Conservation (phyloP, 768 basidiomycete genomes). For the Phylloporus rhodoxanthus region DNA sequence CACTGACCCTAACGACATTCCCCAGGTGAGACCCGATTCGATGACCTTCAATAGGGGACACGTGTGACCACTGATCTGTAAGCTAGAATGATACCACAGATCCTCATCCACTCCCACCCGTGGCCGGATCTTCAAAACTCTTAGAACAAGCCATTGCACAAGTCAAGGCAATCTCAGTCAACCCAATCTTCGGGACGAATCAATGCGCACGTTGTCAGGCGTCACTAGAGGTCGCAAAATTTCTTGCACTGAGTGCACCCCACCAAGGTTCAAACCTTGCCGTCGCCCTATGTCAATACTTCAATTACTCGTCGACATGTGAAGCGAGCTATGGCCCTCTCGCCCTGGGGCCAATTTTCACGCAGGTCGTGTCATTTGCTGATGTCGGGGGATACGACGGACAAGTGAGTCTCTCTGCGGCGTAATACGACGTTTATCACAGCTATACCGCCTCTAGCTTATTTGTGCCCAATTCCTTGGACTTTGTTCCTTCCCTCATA, state of each 20-base stretch:
- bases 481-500: constrained; percentile 51
- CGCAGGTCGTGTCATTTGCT: constrained; percentile 67
- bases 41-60: too few relatives aligned
- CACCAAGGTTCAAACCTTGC: constrained; percentile 52
- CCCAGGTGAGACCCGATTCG: constrained; percentile 36
- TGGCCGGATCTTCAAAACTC: constrained; percentile 41
- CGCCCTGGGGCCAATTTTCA: constrained; percentile 53
- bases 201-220: constrained; percentile 58
- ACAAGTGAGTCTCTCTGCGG: constrained; percentile 38
- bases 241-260: constrained; percentile 59
- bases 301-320: constrained; percentile 50
- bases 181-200: constrained; percentile 47
- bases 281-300: constrained; percentile 54
- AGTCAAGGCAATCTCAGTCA: constrained; percentile 49
- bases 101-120: constrained; percentile 61
- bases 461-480: constrained; percentile 56
- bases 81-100: constrained; percentile 50
- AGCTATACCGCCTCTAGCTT: constrained; percentile 31
- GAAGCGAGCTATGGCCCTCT: constrained; percentile 40
- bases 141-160: constrained; percentile 51
- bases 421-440: not conserved
- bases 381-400: constrained; percentile 71
- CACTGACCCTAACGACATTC: constrained; percentile 58
- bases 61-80: constrained; percentile 1
- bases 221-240: constrained; percentile 56